A percentile compares a stretch with the other conserved stretches of the same genome.
Evolutionary conservation across 176 grass and related monocot genomes (phyloP).

Genomic region (Miscanthus lutarioriparius): DNA sequence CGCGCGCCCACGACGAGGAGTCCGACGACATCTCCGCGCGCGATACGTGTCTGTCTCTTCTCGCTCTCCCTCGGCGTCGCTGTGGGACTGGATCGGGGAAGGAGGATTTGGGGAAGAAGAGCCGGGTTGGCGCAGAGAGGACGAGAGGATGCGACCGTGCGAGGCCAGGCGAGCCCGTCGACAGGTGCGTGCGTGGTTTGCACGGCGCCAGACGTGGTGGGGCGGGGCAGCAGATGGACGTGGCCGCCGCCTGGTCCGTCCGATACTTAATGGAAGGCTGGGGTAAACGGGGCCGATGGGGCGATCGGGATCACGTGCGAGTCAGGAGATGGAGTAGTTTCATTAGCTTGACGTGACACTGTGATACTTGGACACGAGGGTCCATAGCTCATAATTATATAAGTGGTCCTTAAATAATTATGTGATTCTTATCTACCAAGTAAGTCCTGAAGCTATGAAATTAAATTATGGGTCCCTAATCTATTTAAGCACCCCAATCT

Average conservation of each 20-base stretch:
- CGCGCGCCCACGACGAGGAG: conserved; percentile 77
- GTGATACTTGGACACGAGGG: too few species aligned
- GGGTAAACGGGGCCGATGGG: not conserved
- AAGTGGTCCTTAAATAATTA: too few species aligned
- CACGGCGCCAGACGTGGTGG: conserved; percentile 10
- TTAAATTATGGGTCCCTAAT: too few species aligned
- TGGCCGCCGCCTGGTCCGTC: not conserved
- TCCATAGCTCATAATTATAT: too few species aligned
- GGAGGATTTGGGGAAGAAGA: not conserved
- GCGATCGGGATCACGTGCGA: not conserved
- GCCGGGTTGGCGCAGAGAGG: not conserved
- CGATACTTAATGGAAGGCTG: not conserved
- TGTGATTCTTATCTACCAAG: too few species aligned
- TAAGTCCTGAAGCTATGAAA: too few species aligned
- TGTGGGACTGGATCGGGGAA: conserved; percentile 25
- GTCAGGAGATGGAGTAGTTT: not conserved
- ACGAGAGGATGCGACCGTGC: not conserved
- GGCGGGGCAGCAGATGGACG: not conserved
- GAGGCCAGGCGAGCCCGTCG: not conserved
- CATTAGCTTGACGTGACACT: too few species aligned
- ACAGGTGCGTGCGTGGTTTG: conserved; percentile 6
- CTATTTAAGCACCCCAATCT: too few species aligned
- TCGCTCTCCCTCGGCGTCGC: not conserved
- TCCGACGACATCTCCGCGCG: conserved; percentile 54
- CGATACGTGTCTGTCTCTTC: not conserved